Base-by-base conservation (phyloP, 2,329 filamentous ascomycete genomes). In the Colletotrichum gigasporum region DNA sequence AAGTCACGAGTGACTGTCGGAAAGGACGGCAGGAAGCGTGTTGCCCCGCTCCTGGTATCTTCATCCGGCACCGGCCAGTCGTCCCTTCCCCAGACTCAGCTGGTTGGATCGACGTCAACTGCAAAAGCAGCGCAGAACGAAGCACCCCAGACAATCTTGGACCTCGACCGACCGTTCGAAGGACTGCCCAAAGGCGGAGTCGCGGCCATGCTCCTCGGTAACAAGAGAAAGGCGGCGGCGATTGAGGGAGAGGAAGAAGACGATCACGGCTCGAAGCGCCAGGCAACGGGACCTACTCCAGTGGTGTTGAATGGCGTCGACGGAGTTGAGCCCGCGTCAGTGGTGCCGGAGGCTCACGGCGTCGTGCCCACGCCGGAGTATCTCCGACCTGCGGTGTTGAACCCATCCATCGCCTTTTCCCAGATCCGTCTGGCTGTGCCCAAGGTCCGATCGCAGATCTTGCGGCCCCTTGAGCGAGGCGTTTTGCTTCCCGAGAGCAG, bases 11-110 rank as follows among this genome's bases (percentile, higher is more conserved):
- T 98, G 3, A 97, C 95, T 0, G 90, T 97, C 65, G 97, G 93
- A 0, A 98, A 97, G 75, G 95, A 99, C 69, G 96, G 96, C 28
- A 98, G 96, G 80, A 99, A 99, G 80, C 88, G 96, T 57, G 95
- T 99, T 58, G 92, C 94, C 4, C 96, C 96, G 2, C 83, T 99
- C 68, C 84, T 99, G 11, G 93, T 99, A 6, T 97, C 95, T 1
- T 94, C 93, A 0, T 95, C 94, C 8, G 93, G 92, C 2, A 92
- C 91, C 1, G 93, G 92, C 10, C 90, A 94, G 72, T 96, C 94
- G 1, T 97, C 94, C 14, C 81, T 97, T 11, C 95, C 95, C 1
- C 93, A 97, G 72, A 91, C 94, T 20, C 92, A 96, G 71, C 83
- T 98, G 5, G 91, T 97, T 67, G 93, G 93, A 34, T 88, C 93